Conservation (phyloP, 257 asterid genomes). For the Fraxinus anomala region DNA sequence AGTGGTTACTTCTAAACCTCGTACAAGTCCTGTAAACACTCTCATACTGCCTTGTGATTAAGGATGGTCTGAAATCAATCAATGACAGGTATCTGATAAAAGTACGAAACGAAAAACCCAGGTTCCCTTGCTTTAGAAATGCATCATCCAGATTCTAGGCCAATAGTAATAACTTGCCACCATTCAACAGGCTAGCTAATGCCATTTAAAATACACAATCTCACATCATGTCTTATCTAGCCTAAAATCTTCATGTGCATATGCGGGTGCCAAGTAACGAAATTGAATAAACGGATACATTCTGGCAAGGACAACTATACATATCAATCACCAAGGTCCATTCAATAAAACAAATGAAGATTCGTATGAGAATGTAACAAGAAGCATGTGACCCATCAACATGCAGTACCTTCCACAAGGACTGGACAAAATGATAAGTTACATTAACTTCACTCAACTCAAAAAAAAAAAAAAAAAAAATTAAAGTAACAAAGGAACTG, state of each 20-base stretch:
- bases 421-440: background rate
- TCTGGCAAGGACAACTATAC: background rate
- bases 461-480: background rate
- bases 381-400: background rate
- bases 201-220: background rate
- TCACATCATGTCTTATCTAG: background rate
- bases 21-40: background rate
- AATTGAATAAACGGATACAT: background rate
- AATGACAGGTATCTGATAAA: background rate
- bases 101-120: background rate
- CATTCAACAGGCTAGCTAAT: background rate
- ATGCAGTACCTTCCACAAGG: background rate
- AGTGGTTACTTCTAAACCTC: background rate
- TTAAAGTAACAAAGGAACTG: background rate
- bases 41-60: background rate
- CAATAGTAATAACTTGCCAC: background rate
- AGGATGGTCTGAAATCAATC: background rate
- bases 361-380: background rate
- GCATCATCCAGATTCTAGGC: background rate
- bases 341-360: background rate
- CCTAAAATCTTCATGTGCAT: background rate
- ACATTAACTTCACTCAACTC: background rate
- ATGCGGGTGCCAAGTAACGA: background rate
- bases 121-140: slow-evolving; percentile 1
- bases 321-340: background rate